Conservation (phyloP, 257 asterid species). For the Penstemon eatonii region DNA sequence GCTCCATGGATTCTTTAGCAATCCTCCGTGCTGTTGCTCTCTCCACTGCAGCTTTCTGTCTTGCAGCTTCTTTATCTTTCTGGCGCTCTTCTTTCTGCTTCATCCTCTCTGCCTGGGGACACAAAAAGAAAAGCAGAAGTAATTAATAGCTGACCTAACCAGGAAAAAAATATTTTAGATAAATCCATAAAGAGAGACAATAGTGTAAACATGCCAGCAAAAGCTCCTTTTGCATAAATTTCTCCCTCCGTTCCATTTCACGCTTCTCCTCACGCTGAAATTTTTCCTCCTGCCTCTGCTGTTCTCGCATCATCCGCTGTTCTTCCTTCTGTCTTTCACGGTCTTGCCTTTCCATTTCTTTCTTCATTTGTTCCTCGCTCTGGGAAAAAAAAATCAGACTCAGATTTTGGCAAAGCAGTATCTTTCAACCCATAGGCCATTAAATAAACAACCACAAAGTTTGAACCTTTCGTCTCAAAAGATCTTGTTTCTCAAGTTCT, state of each 20-base stretch:
- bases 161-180: constrained; percentile 13
- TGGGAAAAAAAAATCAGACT: constrained; percentile 25
- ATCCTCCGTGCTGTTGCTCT: constrained; percentile 89
- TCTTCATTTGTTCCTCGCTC: constrained; percentile 94
- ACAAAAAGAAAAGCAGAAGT: constrained; percentile 13
- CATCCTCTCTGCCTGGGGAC: constrained; percentile 80
- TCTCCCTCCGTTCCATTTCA: constrained; percentile 97
- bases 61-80: constrained; percentile 75
- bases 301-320: constrained; percentile 74
- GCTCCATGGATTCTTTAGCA: constrained; percentile 93
- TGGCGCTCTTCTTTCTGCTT: constrained; percentile 90
- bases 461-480: constrained; percentile 72
- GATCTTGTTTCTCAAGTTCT: constrained; percentile 91
- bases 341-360: constrained; percentile 91
- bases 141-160: constrained; percentile 11
- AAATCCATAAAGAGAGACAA: neutral
- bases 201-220: constrained; percentile 50
- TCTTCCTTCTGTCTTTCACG: constrained; percentile 94
- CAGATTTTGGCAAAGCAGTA: constrained; percentile 27
- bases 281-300: constrained; percentile 86
- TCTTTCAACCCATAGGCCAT: neutral
- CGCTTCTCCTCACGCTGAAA: constrained; percentile 96
- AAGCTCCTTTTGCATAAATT: constrained; percentile 84
- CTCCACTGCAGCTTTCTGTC: constrained; percentile 87
- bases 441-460: constrained; percentile 13